phyloP scores from a whole-genome alignment of 495 filamentous ascomycete genomes.

The Neurospora discreta region DNA sequence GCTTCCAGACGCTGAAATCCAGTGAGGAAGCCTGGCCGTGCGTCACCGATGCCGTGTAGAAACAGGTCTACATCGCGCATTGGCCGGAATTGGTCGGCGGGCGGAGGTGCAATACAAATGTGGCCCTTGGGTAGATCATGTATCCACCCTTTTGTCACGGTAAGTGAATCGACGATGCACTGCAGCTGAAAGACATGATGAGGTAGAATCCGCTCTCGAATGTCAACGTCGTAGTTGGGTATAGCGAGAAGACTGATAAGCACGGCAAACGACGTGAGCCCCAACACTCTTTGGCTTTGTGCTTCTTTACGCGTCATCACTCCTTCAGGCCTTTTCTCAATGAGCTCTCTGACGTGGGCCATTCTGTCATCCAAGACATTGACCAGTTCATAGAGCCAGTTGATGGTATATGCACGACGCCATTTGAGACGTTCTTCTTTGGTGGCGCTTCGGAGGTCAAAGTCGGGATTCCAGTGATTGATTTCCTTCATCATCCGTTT shows the following conservation, averaged over 20 bases:
- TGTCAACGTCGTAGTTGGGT: slow-evolving; percentile 28
- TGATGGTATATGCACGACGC: slow-evolving; percentile 37
- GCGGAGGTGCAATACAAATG: slow-evolving; percentile 17
- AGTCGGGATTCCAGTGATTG: slow-evolving; percentile 29
- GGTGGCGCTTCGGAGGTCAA: slow-evolving; percentile 28
- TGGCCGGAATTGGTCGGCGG: slow-evolving; percentile 20
- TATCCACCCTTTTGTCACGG: slow-evolving; percentile 31
- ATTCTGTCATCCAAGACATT: slow-evolving; percentile 16
- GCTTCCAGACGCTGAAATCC: neutral
- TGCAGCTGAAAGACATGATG: slow-evolving; percentile 38
- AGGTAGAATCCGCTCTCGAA: slow-evolving; percentile 29
- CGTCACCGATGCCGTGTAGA: slow-evolving; percentile 13
- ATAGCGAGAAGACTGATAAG: slow-evolving; percentile 27
- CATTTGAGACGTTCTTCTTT: slow-evolving; percentile 29
- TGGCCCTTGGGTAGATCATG: slow-evolving; percentile 19
- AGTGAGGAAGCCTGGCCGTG: neutral
- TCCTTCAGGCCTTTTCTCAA: neutral
- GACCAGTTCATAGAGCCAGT: slow-evolving; percentile 41
- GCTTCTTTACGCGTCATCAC: neutral
- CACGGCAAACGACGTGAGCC: slow-evolving; percentile 29
- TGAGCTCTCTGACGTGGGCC: neutral
- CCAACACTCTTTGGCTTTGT: slow-evolving; percentile 26
- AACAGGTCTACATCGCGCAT: slow-evolving; percentile 35
- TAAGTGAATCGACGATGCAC: slow-evolving; percentile 35
- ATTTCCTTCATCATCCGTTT: slow-evolving; percentile 29